Conservation (phyloP, 805 yeast species). For the Candida tammaniensis region DNA sequence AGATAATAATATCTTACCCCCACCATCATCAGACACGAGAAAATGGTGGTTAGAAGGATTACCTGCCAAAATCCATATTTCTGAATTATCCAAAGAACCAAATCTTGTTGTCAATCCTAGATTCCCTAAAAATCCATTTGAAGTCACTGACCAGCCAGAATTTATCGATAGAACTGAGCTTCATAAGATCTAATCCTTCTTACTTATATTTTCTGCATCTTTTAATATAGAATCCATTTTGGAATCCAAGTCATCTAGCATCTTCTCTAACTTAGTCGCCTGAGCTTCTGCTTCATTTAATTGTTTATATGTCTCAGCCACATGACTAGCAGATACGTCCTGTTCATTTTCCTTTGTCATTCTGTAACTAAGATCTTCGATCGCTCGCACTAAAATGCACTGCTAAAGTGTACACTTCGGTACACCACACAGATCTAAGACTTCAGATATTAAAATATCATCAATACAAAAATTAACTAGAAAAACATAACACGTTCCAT, state of each 20-base stretch:
- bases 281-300: slow-evolving; percentile 64
- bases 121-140: slow-evolving; percentile 72
- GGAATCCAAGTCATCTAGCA: slow-evolving; percentile 63
- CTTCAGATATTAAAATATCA: no score
- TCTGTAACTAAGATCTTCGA: no score
- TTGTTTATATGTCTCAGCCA: slow-evolving; percentile 58
- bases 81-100: slow-evolving; percentile 36
- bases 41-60: slow-evolving; percentile 92
- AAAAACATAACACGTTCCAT: no score
- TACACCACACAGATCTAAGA: no score
- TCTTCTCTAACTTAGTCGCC: slow-evolving; percentile 60
- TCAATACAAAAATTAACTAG: no score
- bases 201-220: slow-evolving; percentile 42
- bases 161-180: no score
- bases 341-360: slow-evolving; percentile 12
- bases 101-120: slow-evolving; percentile 67
- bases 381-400: no score
- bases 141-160: slow-evolving; percentile 48
- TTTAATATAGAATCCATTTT: slow-evolving; percentile 57
- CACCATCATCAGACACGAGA: slow-evolving; percentile 77
- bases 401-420: no score
- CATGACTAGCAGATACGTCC: no score
- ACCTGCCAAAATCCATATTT: slow-evolving; percentile 64
- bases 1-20: slow-evolving; percentile 57
- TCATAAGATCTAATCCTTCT: slow-evolving; percentile 3